A percentile compares a stretch with the other conserved stretches of the same genome.
Conservation (phyloP, 352 stramenopile genomes). For the Phytopythium sindhum region DNA sequence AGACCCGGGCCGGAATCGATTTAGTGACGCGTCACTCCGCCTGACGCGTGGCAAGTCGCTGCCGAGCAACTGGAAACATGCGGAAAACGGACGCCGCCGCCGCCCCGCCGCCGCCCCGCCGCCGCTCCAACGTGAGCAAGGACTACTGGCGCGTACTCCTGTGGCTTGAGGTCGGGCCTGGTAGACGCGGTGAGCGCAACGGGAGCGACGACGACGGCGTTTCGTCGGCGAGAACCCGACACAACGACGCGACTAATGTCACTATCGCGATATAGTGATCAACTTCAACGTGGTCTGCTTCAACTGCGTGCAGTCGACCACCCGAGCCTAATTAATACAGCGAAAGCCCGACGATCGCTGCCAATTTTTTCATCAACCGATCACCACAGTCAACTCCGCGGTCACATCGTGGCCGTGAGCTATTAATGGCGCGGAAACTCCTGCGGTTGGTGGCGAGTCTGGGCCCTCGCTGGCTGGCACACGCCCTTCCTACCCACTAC, state of each 20-base stretch:
- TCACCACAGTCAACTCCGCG: no score
- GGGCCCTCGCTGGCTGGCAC: neutral
- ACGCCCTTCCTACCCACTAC: neutral
- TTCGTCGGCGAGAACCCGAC: neutral
- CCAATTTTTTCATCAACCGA: neutral
- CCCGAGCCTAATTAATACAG: no score
- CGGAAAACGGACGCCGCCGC: neutral
- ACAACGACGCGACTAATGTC: neutral
- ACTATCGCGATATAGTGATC: conserved; percentile 11
- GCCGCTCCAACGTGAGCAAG: no score
- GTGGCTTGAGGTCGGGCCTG: no score
- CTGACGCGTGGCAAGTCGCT: conserved; percentile 7
- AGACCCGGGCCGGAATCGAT: neutral
- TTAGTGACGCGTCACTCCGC: neutral
- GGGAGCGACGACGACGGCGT: no score
- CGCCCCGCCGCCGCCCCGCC: no score
- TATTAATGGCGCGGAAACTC: neutral
- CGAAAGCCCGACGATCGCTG: neutral
- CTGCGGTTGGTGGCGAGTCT: neutral
- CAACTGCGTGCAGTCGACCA: conserved; percentile 5
- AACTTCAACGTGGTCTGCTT: conserved; percentile 24
- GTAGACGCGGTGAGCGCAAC: no score
- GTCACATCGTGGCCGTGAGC: neutral
- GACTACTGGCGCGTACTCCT: no score
- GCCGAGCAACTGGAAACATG: neutral